A percentile compares a stretch with the other conserved stretches of the same genome.
These are phyloP conservation scores for Dacryopinax spathularia DNA, from an alignment of 768 basidiomycete genomes.

Conservation along the genomic window DNA sequence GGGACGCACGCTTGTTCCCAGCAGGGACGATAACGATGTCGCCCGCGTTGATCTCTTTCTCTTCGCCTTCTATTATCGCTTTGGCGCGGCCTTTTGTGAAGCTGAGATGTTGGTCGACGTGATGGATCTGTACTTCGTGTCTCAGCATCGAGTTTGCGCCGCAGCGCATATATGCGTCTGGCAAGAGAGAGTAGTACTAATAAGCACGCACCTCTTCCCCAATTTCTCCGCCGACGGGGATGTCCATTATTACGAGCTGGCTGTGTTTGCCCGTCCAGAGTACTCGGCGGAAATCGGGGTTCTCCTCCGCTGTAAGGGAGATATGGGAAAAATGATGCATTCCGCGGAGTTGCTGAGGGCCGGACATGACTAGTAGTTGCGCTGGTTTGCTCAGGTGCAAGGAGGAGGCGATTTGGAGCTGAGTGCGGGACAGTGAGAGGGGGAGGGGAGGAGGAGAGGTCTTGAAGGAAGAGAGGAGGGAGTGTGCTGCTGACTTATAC, in stretches of 20 bases:
- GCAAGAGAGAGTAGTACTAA: background rate
- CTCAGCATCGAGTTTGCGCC: background rate
- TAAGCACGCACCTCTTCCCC: conserved; percentile 8
- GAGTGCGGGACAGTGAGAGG: no score
- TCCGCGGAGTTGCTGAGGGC: background rate
- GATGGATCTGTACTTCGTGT: conserved; percentile 18
- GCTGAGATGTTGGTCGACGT: conserved; percentile 26
- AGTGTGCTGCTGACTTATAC: no score
- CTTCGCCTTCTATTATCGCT: conserved; percentile 28
- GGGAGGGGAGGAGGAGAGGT: no score
- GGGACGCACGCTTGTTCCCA: conserved; percentile 23
- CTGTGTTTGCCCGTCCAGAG: conserved; percentile 15
- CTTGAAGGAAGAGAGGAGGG: no score
- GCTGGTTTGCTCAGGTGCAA: background rate
- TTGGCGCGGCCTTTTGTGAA: conserved; percentile 26
- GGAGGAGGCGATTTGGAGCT: no score
- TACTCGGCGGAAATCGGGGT: conserved; percentile 15
- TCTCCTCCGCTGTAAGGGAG: background rate
- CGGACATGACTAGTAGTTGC: background rate
- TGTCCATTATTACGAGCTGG: conserved; percentile 16
- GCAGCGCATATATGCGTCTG: background rate
- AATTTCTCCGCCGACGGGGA: conserved; percentile 9
- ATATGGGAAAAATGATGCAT: background rate
- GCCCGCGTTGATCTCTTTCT: conserved; percentile 25
- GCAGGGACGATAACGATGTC: conserved; percentile 29